phyloP scores from a whole-genome alignment of 129 eudicot species.

The Scalesia atractyloides region DNA sequence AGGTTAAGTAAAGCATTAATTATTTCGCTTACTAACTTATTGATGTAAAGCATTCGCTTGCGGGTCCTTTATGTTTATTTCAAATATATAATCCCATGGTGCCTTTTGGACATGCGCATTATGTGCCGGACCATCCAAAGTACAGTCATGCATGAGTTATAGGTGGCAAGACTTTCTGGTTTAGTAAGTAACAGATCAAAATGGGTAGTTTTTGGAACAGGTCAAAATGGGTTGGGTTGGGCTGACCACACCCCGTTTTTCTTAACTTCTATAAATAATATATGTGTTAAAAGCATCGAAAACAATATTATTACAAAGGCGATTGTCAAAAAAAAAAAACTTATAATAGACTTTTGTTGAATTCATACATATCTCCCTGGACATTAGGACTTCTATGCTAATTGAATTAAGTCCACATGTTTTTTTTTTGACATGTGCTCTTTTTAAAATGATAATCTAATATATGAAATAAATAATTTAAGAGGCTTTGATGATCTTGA shows the following conservation, averaged over 20 bases:
- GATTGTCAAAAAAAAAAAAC: neutral
- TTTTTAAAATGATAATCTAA: neutral
- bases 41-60: neutral
- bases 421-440: too few species aligned
- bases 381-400: neutral
- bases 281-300: too few species aligned
- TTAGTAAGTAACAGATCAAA: too few species aligned
- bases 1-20: too few species aligned
- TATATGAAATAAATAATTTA: neutral
- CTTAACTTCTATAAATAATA: too few species aligned
- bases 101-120: neutral
- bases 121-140: too few species aligned
- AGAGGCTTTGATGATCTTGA: neutral
- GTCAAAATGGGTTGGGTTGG: too few species aligned
- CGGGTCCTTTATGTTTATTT: neutral
- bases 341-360: neutral
- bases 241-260: too few species aligned
- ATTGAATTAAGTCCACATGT: neutral
- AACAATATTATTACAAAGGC: neutral
- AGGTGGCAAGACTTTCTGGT: too few species aligned
- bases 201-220: too few species aligned
- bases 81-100: neutral
- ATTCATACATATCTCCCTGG: neutral
- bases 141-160: too few species aligned
- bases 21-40: too few species aligned